Conservation (phyloP, 352 stramenopile species). For the Phytophthora hybrid region DNA sequence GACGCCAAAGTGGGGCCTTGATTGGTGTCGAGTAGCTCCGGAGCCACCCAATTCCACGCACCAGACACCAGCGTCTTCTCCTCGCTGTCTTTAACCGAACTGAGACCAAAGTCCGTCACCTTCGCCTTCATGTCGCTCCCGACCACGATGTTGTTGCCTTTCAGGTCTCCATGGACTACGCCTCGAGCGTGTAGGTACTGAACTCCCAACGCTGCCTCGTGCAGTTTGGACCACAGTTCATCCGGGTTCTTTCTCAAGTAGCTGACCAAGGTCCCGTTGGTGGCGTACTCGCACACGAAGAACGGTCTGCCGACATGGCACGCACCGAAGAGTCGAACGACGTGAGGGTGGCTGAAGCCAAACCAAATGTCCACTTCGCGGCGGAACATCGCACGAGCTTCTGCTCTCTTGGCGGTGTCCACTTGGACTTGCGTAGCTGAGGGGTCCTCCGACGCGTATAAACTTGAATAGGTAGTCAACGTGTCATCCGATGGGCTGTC, state of each 20-base stretch:
- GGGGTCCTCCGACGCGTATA: background rate
- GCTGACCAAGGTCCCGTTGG: too few relatives aligned
- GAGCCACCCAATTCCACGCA: conserved; percentile 4
- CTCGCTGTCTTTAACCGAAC: background rate
- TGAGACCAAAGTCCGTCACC: too few relatives aligned
- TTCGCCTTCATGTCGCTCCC: too few relatives aligned
- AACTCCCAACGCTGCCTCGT: too few relatives aligned
- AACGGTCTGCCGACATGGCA: conserved; percentile 20
- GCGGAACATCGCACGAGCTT: conserved; percentile 5
- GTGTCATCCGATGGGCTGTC: too few relatives aligned
- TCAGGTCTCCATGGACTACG: too few relatives aligned
- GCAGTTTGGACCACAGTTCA: too few relatives aligned
- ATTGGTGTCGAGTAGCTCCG: background rate
- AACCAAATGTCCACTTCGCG: conserved; percentile 28
- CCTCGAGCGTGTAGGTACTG: too few relatives aligned
- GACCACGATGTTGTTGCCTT: too few relatives aligned
- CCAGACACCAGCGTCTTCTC: background rate
- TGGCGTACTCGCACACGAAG: too few relatives aligned
- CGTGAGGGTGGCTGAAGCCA: conserved; percentile 18
- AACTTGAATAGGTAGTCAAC: too few relatives aligned
- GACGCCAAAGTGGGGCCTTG: background rate
- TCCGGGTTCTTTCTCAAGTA: too few relatives aligned
- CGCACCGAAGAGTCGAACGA: conserved; percentile 19
- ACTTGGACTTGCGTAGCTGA: background rate
- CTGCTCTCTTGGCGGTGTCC: background rate